Base-by-base conservation (phyloP, 1,284 basidiomycete species). In the Anthracocystis setariae region DNA sequence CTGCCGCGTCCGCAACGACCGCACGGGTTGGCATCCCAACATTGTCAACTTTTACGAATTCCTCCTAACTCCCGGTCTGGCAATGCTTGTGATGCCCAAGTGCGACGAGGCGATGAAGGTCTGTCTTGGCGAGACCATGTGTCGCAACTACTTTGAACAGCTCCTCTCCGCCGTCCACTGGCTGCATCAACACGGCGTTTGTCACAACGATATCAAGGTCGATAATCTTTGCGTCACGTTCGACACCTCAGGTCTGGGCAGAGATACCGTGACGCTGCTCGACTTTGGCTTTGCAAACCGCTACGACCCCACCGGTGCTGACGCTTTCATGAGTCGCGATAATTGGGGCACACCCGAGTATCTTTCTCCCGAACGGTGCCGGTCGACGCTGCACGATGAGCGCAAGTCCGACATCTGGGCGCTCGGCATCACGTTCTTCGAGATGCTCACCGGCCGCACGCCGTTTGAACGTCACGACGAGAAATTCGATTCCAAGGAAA, bases 201-300 rank as follows among this genome's bases (percentile, higher is more conserved):
- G 70, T 15, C 77, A 79, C 50, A 74, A 73, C 48, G 76, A 79
- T 43, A 74, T 80, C 56, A 80, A 81, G 46, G 72, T 76, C 8
- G 74, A 70, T 44, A 79, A 74, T n/a, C 55, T 75, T 8, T 45
- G 74, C 24, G 68, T 78, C 27, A 63, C 60, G 21, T 72, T 58
- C 53, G 68, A 71, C 32, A 71, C 68, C 15, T 54, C 62, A 0
- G 68, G 70, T 3, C 57, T 64, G 3, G 59, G 65, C 2, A 53
- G 64, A 5, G 58, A 68, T 18, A 47, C 27, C 3, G 53, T 61
- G 23, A 61, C 70, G 7, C 53, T 68, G 5, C 59, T 68, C 43
- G 77, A 79, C 46, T 79, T 79, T 38, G 77, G 77, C 24, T 79
- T 79, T 39, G 77, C 77, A 25, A 67, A 65, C 18, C 50, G 66